Conservation (phyloP, 805 yeast genomes). For the Peterozyma xylosa region DNA sequence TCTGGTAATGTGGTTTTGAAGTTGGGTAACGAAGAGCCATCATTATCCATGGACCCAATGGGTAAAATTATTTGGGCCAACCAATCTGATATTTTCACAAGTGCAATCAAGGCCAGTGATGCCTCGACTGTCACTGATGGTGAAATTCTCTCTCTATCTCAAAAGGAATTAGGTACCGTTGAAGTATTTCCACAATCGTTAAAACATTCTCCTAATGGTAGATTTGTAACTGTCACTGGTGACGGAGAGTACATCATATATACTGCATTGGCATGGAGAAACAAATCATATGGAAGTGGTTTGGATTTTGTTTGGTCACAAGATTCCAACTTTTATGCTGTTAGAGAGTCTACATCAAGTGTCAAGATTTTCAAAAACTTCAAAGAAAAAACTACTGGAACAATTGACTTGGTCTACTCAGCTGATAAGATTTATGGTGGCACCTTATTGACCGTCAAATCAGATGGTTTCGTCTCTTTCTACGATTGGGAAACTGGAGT, state of each 20-base stretch:
- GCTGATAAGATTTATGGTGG: conserved; percentile 86
- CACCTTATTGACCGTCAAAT: conserved; percentile 75
- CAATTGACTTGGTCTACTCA: conserved; percentile 58
- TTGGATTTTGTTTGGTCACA: conserved; percentile 92
- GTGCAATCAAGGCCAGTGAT: conserved; percentile 64
- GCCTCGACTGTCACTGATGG: conserved; percentile 70
- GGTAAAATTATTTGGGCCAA: conserved; percentile 91
- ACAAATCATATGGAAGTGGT: conserved; percentile 86
- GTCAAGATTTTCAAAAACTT: conserved; percentile 79
- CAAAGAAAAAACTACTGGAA: conserved; percentile 62
- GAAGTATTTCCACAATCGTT: conserved; percentile 88
- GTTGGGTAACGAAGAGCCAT: conserved; percentile 91
- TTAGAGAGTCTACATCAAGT: conserved; percentile 58
- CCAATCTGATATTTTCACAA: conserved; percentile 80
- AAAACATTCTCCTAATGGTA: conserved; percentile 92
- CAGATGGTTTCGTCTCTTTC: conserved; percentile 78
- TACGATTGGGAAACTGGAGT: conserved; percentile 91
- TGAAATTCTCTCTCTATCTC: conserved; percentile 65
- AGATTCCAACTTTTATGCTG: conserved; percentile 82
- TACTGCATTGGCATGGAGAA: conserved; percentile 97
- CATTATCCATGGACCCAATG: conserved; percentile 84
- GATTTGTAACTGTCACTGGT: conserved; percentile 94
- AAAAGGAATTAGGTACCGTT: conserved; percentile 89
- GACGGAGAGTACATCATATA: conserved; percentile 96
- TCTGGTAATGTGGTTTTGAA: conserved; percentile 86